phyloP scores from a whole-genome alignment of 345 rosid genomes.

The Murraya koenigii region DNA sequence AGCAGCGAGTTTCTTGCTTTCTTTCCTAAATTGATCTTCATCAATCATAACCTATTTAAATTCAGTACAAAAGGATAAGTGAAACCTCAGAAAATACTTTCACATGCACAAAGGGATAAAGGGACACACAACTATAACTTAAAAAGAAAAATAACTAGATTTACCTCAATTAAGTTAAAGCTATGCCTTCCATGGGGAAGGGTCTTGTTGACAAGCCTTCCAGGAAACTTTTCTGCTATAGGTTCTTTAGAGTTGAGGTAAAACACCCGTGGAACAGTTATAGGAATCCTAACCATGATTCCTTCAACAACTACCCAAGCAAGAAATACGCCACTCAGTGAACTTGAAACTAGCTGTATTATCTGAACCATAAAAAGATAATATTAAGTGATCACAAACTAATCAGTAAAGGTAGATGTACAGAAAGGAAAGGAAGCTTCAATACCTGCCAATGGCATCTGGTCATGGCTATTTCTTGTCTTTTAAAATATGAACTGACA shows the following conservation, averaged over 20 bases:
- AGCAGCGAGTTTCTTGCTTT: constrained; percentile 73
- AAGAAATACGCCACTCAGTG: constrained; percentile 55
- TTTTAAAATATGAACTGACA: constrained; percentile 77
- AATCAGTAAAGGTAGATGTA: constrained; percentile 17
- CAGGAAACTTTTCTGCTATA: constrained; percentile 63
- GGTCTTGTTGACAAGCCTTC: constrained; percentile 72
- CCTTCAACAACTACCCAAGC: constrained; percentile 96
- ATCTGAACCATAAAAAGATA: constrained; percentile 48
- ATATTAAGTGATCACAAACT: constrained; percentile 21
- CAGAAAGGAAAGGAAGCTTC: constrained; percentile 7
- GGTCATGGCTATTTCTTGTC: constrained; percentile 76
- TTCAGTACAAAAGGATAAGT: constrained; percentile 9
- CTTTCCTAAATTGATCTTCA: constrained; percentile 68
- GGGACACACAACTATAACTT: constrained; percentile 8
- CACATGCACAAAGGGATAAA: constrained; percentile 10
- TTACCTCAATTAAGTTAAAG: constrained; percentile 79
- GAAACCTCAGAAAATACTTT: not conserved
- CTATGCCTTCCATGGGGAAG: constrained; percentile 84
- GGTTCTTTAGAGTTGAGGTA: constrained; percentile 76
- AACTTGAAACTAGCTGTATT: constrained; percentile 70
- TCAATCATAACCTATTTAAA: constrained; percentile 54
- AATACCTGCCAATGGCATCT: constrained; percentile 86
- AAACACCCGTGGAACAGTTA: constrained; percentile 72
- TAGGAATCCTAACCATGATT: constrained; percentile 86
- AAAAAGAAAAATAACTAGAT: constrained; percentile 16